Base-by-base conservation (phyloP, 805 yeast genomes). In the Wickerhamiella hasegawae region DNA sequence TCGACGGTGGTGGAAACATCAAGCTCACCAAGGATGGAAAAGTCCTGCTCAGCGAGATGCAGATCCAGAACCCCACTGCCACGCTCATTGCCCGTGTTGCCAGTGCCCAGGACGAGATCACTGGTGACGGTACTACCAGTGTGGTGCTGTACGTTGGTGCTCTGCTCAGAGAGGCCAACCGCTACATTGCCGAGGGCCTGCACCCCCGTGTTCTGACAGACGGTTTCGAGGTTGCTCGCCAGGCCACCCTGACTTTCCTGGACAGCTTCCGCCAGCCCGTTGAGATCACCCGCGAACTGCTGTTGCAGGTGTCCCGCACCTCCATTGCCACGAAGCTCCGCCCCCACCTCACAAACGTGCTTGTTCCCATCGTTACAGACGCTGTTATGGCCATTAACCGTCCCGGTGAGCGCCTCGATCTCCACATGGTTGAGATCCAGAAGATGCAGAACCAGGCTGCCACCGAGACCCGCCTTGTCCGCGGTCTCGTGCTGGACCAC, bases 81-180 rank as follows among this genome's bases (percentile, higher is more conserved):
- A 80, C 79, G 24, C 73, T 79, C 80, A 79, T 79, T 60, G 65
- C 98, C 3, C 70, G 97, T 45, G 98, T 97, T 11, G 98, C 98
- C 33, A 74, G 94, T 31, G 96, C 98, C 0, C 98, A 90, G 60
- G 98, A 90, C 57, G 98, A 90, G 58, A 83, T 90, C 53, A 81
- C 97, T n/a, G 98, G 98, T 34, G 98, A 90, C 59, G 98, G 98
- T 44, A 90, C 98, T 37, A 87, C 97, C 4, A 79, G 95, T 2
- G 98, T 90, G 36, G 87, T 85, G 31, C 66, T 92, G 43, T 68
- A 85, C 37, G 98, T 90, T 29, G 98, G 98, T 37, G 96, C 87
- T 57, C 64, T 90, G 41, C 68, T 90, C 54, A 82, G 81, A 55
- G 97, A 90, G 59, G 95, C 97, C 19, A 90, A 87, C 55, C 69